These are phyloP conservation scores for Amaranthus cruentus DNA, from an alignment of 148 eudicot species.

Conservation along the genomic window DNA sequence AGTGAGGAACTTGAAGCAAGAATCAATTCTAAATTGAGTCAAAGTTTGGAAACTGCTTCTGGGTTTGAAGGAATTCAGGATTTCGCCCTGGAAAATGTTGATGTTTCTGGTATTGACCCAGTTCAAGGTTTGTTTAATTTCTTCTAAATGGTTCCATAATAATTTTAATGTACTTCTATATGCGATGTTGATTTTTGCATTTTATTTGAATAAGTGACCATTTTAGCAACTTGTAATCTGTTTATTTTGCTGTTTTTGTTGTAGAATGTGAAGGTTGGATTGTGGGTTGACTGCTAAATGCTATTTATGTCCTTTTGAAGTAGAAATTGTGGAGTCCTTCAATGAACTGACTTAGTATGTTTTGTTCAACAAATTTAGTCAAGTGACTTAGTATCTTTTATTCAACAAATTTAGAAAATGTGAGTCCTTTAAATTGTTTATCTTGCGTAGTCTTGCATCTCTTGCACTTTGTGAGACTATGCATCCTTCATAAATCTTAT, in stretches of 20 bases:
- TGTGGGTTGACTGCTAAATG: not conserved
- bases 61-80: constrained; percentile 33
- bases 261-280: not conserved
- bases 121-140: constrained; percentile 55
- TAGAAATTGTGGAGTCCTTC: not conserved
- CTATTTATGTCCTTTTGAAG: not conserved
- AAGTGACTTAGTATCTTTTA: no score
- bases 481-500: not conserved
- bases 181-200: not conserved
- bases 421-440: no score
- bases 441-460: no score
- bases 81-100: constrained; percentile 40
- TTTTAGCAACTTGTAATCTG: not conserved
- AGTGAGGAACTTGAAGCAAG: constrained; percentile 15
- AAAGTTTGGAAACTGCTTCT: constrained; percentile 32
- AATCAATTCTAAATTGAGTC: constrained; percentile 36
- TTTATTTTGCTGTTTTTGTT: not conserved
- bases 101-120: constrained; percentile 61
- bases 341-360: not conserved
- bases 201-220: no score
- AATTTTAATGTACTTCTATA: not conserved
- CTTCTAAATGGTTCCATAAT: not conserved
- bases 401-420: no score
- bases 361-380: not conserved
- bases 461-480: no score